Percentiles rank a stretch among this genome's conserved stretches.
Evolutionary conservation across 805 yeast genomes (phyloP).

Genomic region (Yamadazyma takamatsuzukensis): DNA sequence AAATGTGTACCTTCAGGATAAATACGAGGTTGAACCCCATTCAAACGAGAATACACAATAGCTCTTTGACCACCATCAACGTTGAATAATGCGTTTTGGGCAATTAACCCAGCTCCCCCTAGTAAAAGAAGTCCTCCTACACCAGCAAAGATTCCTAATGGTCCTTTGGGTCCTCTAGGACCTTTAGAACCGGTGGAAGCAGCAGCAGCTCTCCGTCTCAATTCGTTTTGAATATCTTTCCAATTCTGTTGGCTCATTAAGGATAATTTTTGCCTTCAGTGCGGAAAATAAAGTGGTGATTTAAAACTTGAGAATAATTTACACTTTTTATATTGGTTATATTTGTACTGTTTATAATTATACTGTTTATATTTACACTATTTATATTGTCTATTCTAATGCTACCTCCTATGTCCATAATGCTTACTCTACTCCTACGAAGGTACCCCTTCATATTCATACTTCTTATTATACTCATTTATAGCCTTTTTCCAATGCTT

Average conservation of each 20-base stretch:
- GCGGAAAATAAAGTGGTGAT: background rate
- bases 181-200: slow-evolving; percentile 21
- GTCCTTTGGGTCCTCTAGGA: slow-evolving; percentile 28
- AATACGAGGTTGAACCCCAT: slow-evolving; percentile 79
- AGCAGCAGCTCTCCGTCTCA: slow-evolving; percentile 36
- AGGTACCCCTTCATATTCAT: slow-evolving; percentile 86
- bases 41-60: slow-evolving; percentile 81
- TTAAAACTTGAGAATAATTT: background rate
- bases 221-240: slow-evolving; percentile 39
- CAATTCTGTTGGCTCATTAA: slow-evolving; percentile 44
- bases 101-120: slow-evolving; percentile 39
- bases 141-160: slow-evolving; percentile 39
- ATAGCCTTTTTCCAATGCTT: slow-evolving; percentile 59
- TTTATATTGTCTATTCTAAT: too few relatives aligned
- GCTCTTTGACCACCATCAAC: slow-evolving; percentile 99
- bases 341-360: too few relatives aligned
- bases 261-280: slow-evolving; percentile 2
- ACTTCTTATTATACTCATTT: slow-evolving; percentile 50
- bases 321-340: background rate
- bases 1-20: slow-evolving; percentile 94
- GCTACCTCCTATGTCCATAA: too few relatives aligned
- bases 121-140: slow-evolving; percentile 37
- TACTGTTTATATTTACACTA: too few relatives aligned
- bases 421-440: too few relatives aligned
- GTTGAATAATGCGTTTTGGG: slow-evolving; percentile 43